A percentile compares a stretch with the other conserved stretches of the same genome.
Conservation (phyloP, 2,329 filamentous ascomycete genomes). For the Fusarium camptoceras region DNA sequence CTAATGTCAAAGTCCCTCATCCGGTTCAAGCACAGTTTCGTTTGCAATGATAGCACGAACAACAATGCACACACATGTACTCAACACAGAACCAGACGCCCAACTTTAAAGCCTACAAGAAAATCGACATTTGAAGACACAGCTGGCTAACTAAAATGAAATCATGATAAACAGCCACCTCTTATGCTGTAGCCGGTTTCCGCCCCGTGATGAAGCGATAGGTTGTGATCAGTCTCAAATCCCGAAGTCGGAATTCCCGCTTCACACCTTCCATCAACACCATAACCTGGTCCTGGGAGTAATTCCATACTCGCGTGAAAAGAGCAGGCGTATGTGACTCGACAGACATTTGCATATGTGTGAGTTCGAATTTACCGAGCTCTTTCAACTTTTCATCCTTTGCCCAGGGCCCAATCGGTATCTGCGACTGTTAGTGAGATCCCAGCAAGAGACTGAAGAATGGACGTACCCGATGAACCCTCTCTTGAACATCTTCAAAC, state of each 20-base stretch:
- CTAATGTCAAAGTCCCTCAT: too few relatives aligned
- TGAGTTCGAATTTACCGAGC: conserved; percentile 51
- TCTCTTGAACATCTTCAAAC: conserved; percentile 51
- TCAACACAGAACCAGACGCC: too few relatives aligned
- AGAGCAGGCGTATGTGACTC: conserved; percentile 57
- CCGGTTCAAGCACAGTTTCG: too few relatives aligned
- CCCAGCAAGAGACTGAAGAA: too few relatives aligned
- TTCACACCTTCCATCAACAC: conserved; percentile 62
- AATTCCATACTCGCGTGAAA: conserved; percentile 54
- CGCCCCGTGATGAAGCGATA: conserved; percentile 40
- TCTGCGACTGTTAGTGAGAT: conserved; percentile 33
- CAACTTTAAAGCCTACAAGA: too few relatives aligned
- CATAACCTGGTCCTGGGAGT: conserved; percentile 55
- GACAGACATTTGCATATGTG: conserved; percentile 58
- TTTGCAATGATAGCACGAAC: too few relatives aligned
- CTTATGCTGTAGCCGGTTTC: conserved; percentile 4
- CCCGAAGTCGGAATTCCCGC: conserved; percentile 54
- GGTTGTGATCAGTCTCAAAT: conserved; percentile 37
- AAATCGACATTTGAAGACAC: not conserved
- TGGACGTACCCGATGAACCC: conserved; percentile 31
- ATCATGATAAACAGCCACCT: too few relatives aligned
- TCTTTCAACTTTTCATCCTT: conserved; percentile 54
- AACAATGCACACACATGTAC: too few relatives aligned
- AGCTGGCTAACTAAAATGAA: not conserved
- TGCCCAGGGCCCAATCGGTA: conserved; percentile 55